A percentile compares a stretch with the other conserved stretches of the same genome.
These are phyloP conservation scores for Lactarius hatsudake DNA, from an alignment of 768 basidiomycete species.

Conservation along the genomic window DNA sequence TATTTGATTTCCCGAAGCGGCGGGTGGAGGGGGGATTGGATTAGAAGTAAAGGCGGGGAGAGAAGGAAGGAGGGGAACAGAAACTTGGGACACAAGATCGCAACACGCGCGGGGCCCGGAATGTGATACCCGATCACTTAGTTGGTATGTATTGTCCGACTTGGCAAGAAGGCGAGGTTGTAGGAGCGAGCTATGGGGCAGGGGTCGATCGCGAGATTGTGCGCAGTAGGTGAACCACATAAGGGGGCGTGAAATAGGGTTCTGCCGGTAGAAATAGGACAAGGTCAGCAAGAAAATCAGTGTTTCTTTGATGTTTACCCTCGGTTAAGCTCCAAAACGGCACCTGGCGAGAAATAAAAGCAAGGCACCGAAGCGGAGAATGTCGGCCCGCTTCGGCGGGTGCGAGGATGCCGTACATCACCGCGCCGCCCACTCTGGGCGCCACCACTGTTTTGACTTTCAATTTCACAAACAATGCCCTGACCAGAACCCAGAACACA, in stretches of 20 bases:
- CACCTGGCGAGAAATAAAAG: conserved; percentile 9
- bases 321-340: conserved; percentile 20
- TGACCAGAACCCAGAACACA: background rate
- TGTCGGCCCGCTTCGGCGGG: conserved; percentile 20
- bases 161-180: conserved; percentile 1
- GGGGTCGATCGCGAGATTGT: conserved; percentile 15
- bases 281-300: conserved; percentile 13
- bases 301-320: conserved; percentile 16
- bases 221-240: conserved; percentile 12
- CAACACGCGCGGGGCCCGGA: conserved; percentile 15
- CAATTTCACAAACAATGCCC: conserved; percentile 1
- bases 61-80: conserved; percentile 10
- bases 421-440: conserved; percentile 19
- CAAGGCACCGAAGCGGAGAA: conserved; percentile 27
- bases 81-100: conserved; percentile 19
- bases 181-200: background rate
- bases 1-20: conserved; percentile 28
- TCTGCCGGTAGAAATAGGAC: conserved; percentile 11
- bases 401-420: conserved; percentile 11
- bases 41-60: background rate
- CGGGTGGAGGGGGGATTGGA: background rate
- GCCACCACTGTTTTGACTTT: conserved; percentile 19
- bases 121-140: conserved; percentile 19
- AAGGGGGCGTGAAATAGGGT: conserved; percentile 21
- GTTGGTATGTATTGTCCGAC: conserved; percentile 4